Conservation (phyloP, 2,329 filamentous ascomycete genomes). For the Alternaria metachromatica region DNA sequence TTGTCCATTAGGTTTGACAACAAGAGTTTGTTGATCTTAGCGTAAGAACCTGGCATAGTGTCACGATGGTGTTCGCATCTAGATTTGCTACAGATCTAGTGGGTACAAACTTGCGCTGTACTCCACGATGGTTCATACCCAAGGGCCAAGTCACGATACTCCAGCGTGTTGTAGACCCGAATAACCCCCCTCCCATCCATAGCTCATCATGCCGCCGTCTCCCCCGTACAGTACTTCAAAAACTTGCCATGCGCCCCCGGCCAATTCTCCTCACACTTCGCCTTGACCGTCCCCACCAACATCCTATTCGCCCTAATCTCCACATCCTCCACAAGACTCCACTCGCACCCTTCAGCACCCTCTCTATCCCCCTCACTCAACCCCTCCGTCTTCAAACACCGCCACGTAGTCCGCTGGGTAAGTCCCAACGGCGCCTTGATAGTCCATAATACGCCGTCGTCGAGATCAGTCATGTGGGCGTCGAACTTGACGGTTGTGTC, state of each 20-base stretch:
- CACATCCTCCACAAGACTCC: conserved; percentile 46
- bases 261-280: conserved; percentile 48
- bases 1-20: neutral
- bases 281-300: conserved; percentile 44
- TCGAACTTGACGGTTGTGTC: conserved; percentile 46
- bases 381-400: conserved; percentile 27
- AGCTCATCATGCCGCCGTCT: neutral
- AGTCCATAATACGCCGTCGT: conserved; percentile 44
- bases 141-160: neutral
- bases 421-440: conserved; percentile 46
- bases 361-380: conserved; percentile 18
- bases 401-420: conserved; percentile 43
- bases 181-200: neutral
- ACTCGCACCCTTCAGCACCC: conserved; percentile 29
- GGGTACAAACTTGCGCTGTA: neutral
- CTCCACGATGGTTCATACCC: neutral
- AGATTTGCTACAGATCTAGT: neutral
- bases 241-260: conserved; percentile 41
- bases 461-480: conserved; percentile 41
- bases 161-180: neutral
- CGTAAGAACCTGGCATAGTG: neutral
- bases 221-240: conserved; percentile 29
- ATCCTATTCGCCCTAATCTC: conserved; percentile 44
- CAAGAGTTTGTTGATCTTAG: neutral
- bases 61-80: neutral